Evolutionary conservation across 495 filamentous ascomycete species (phyloP).

Genomic region (Aspergillus heteromorphus): DNA sequence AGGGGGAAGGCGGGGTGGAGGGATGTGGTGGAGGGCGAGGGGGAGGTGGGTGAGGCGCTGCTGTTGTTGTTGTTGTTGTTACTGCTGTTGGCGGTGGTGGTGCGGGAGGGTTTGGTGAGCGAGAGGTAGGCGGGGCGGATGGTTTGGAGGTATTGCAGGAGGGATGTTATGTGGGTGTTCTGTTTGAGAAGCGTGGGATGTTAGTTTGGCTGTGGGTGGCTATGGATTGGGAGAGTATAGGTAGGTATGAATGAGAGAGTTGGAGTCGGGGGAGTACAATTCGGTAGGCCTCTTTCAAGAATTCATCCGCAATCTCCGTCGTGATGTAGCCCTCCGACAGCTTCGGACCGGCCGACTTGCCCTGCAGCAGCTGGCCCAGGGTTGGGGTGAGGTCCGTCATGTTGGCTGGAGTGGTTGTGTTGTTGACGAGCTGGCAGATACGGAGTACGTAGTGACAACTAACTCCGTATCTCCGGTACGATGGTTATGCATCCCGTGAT

Average conservation of each 20-base stretch:
- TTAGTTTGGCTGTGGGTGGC: conserved; percentile 9
- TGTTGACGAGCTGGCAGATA: conserved; percentile 1
- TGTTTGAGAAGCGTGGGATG: too few relatives aligned
- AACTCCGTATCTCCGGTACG: too few relatives aligned
- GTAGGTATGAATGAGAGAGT: background rate
- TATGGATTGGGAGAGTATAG: conserved; percentile 1
- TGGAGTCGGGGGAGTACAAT: conserved; percentile 55
- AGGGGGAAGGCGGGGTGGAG: conserved; percentile 23
- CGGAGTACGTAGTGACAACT: too few relatives aligned
- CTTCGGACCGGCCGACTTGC: background rate
- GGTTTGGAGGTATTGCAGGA: conserved; percentile 69
- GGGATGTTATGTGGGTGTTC: conserved; percentile 78
- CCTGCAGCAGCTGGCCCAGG: conserved; percentile 55
- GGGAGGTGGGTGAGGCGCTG: conserved; percentile 19
- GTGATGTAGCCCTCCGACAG: conserved; percentile 18
- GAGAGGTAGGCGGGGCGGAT: conserved; percentile 92
- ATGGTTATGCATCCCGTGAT: too few relatives aligned
- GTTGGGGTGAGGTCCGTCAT: conserved; percentile 70
- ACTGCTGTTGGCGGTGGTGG: conserved; percentile 43
- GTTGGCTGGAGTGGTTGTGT: conserved; percentile 10
- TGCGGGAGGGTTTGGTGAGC: conserved; percentile 47
- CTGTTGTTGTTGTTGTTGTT: too few relatives aligned
- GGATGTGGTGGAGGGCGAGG: conserved; percentile 20
- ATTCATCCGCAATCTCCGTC: conserved; percentile 66
- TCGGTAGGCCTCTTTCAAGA: conserved; percentile 90